These are phyloP conservation scores for Colletotrichum phormii DNA, from an alignment of 2,329 filamentous ascomycete genomes.

Conservation along the genomic window DNA sequence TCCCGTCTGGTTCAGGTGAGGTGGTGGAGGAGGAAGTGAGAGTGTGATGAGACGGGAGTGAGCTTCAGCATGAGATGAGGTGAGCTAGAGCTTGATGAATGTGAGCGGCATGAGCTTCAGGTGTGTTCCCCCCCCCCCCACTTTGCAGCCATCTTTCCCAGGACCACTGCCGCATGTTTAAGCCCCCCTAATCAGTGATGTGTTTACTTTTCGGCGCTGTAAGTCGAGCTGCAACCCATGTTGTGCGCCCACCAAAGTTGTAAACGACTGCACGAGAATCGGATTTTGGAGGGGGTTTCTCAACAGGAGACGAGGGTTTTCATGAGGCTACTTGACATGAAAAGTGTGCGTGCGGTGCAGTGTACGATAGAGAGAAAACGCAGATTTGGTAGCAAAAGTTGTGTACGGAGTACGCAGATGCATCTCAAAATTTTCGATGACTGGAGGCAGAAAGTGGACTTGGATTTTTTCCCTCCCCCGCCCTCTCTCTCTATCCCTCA, in stretches of 20 bases:
- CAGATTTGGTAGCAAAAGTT: slow-evolving; percentile 10
- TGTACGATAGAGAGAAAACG: background rate
- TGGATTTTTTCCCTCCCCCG: slow-evolving; percentile 1
- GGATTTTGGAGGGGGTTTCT: background rate
- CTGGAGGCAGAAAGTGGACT: slow-evolving; percentile 24
- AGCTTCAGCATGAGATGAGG: background rate
- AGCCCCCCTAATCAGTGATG: slow-evolving; percentile 27
- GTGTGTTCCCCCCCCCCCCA: background rate
- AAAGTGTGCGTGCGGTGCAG: background rate
- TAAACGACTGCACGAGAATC: background rate
- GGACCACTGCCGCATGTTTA: slow-evolving; percentile 1
- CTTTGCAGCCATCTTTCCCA: slow-evolving; percentile 11
- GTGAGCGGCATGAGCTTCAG: background rate
- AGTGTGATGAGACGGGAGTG: background rate
- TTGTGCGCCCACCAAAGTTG: slow-evolving; percentile 25
- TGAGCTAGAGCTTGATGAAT: background rate
- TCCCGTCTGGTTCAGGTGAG: background rate
- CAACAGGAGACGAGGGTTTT: slow-evolving; percentile 7
- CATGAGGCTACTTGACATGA: slow-evolving; percentile 5
- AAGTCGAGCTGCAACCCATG: slow-evolving; percentile 13
- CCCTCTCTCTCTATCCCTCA: background rate
- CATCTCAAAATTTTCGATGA: slow-evolving; percentile 34
- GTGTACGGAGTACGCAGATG: slow-evolving; percentile 19
- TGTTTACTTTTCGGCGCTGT: background rate
- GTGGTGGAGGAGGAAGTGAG: background rate